These are phyloP conservation scores for Trichoderma sp. DNA, from an alignment of 2,329 filamentous ascomycete genomes.

Conservation along the genomic window DNA sequence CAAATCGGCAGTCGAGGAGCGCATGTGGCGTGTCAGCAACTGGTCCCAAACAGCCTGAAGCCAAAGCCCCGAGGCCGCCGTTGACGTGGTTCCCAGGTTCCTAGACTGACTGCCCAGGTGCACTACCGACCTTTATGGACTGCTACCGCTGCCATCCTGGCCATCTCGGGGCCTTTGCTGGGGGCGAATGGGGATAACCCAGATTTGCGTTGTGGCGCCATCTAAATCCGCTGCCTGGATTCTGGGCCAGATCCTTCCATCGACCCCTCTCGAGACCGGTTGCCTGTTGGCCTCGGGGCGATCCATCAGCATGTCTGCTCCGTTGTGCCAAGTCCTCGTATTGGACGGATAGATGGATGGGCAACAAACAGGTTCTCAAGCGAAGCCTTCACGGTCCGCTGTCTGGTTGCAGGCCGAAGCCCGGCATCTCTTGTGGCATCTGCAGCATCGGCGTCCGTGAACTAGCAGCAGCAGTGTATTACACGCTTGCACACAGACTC, in stretches of 20 bases:
- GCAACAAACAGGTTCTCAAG: background rate
- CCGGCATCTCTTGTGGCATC: background rate
- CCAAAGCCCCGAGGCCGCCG: background rate
- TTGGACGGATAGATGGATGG: background rate
- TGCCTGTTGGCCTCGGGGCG: constrained; percentile 1
- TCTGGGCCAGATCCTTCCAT: constrained; percentile 21
- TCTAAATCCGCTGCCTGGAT: background rate
- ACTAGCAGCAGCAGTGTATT: too few species aligned
- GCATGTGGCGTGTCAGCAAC: constrained; percentile 7
- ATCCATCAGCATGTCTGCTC: background rate
- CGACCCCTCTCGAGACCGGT: constrained; percentile 13
- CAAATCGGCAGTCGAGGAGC: constrained; percentile 6
- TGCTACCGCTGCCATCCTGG: background rate
- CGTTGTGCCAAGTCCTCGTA: background rate
- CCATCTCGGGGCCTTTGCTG: background rate
- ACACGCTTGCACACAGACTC: too few species aligned
- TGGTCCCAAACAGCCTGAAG: background rate
- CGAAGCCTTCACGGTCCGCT: background rate
- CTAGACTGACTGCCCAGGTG: background rate
- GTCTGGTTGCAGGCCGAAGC: background rate
- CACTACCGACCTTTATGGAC: too few species aligned
- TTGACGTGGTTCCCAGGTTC: background rate
- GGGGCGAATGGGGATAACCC: background rate
- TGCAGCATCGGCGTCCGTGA: background rate
- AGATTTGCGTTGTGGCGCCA: constrained; percentile 14